These are phyloP conservation scores for Saccharomycopsis malanga DNA, from an alignment of 805 yeast genomes.

Conservation along the genomic window DNA sequence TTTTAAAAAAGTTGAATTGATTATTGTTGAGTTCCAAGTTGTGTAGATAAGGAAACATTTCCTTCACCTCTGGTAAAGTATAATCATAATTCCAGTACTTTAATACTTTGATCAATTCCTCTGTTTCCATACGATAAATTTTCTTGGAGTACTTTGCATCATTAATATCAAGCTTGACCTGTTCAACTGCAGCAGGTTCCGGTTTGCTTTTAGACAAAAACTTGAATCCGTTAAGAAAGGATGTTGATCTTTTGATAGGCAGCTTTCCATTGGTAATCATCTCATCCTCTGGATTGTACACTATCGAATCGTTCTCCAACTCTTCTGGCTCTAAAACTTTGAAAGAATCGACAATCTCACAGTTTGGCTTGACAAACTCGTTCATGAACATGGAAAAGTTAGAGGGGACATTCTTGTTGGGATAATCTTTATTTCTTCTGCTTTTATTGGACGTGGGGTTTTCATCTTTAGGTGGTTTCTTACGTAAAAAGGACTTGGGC, in stretches of 20 bases:
- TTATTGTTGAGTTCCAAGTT: conserved; percentile 19
- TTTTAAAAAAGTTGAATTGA: conserved; percentile 18
- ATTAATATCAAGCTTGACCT: not conserved
- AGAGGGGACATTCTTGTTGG: conserved; percentile 14
- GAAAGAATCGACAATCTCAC: conserved; percentile 17
- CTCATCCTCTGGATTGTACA: conserved; percentile 9
- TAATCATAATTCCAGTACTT: conserved; percentile 22
- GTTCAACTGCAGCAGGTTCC: not conserved
- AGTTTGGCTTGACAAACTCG: conserved; percentile 20
- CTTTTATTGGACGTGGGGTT: not conserved
- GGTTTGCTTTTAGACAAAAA: conserved; percentile 2
- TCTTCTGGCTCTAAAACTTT: conserved; percentile 8
- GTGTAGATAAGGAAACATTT: conserved; percentile 21
- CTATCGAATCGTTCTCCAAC: conserved; percentile 2
- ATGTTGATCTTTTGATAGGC: conserved; percentile 15
- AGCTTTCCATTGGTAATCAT: conserved; percentile 14
- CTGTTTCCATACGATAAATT: conserved; percentile 19
- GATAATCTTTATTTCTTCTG: not conserved
- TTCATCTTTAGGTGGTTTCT: not conserved
- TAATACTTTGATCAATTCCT: conserved; percentile 19
- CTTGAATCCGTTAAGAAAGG: conserved; percentile 15
- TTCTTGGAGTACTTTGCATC: conserved; percentile 11
- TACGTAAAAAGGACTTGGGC: not conserved
- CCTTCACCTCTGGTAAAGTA: conserved; percentile 15
- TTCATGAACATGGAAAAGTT: conserved; percentile 13